A percentile compares a stretch with the other conserved stretches of the same genome.
Evolutionary conservation across 768 basidiomycete species (phyloP).

Genomic region (Leucosporidium yakuticum): DNA sequence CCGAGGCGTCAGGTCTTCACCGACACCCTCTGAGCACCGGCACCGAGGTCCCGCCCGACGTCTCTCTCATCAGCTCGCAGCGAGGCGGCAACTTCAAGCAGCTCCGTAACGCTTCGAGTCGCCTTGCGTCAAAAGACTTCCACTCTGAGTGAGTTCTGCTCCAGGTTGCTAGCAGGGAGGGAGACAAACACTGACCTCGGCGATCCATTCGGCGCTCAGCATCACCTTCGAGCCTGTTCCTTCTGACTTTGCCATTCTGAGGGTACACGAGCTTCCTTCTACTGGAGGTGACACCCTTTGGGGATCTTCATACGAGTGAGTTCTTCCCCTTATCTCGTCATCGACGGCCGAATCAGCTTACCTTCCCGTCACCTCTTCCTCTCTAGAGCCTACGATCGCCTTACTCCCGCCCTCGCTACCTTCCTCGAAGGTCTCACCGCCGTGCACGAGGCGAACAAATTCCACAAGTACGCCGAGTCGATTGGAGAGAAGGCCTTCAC

Average conservation of each 20-base stretch:
- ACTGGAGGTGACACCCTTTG: constrained; percentile 48
- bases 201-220: constrained; percentile 39
- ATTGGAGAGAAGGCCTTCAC: neutral
- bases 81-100: neutral
- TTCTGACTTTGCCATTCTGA: constrained; percentile 55
- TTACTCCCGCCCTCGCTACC: constrained; percentile 52
- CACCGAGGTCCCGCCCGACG: constrained; percentile 49
- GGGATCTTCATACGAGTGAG: constrained; percentile 36
- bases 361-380: neutral
- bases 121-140: neutral
- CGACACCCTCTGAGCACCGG: constrained; percentile 46
- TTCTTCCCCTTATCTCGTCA: neutral
- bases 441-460: constrained; percentile 47
- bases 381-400: constrained; percentile 59
- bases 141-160: constrained; percentile 9
- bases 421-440: constrained; percentile 60
- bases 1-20: neutral
- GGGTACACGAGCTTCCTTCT: constrained; percentile 40
- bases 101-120: neutral
- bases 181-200: neutral
- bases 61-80: constrained; percentile 52
- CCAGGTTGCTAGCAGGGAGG: neutral
- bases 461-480: constrained; percentile 40
- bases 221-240: constrained; percentile 60
- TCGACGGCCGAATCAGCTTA: neutral